Conservation (phyloP, 2,329 filamentous ascomycete species). For the Paecilomyces formosus region DNA sequence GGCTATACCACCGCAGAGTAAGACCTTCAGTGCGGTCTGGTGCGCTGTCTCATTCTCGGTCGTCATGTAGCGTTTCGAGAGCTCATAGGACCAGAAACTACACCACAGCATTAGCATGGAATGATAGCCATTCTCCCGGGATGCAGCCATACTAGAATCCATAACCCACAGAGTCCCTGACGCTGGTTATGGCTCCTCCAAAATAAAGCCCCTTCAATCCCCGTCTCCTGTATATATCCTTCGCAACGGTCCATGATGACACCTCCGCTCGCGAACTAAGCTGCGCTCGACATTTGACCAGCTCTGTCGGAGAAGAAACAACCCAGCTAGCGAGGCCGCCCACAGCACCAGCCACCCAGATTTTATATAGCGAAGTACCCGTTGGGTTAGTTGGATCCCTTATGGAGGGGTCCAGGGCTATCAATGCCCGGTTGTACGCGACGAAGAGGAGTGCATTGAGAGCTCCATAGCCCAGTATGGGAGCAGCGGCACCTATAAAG, state of each 20-base stretch:
- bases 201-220: conserved; percentile 67
- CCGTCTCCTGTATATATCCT: conserved; percentile 52
- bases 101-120: background rate
- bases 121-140: conserved; percentile 6
- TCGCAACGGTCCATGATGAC: conserved; percentile 59
- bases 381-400: conserved; percentile 36
- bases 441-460: conserved; percentile 87
- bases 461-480: conserved; percentile 81
- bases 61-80: conserved; percentile 56
- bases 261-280: conserved; percentile 41
- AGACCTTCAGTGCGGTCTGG: conserved; percentile 52
- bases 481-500: conserved; percentile 64
- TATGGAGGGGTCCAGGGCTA: conserved; percentile 44
- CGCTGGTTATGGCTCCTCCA: conserved; percentile 71
- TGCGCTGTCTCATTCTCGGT: conserved; percentile 39
- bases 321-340: conserved; percentile 81
- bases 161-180: conserved; percentile 86
- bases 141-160: conserved; percentile 66
- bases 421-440: conserved; percentile 79
- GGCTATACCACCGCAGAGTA: conserved; percentile 80
- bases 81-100: conserved; percentile 83
- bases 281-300: conserved; percentile 85
- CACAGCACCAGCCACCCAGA: conserved; percentile 71
- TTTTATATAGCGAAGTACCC: conserved; percentile 52
- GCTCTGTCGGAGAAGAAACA: conserved; percentile 79